A percentile compares a stretch with the other conserved stretches of the same genome.
Conservation (phyloP, 2,329 filamentous ascomycete species). For the Dactylonectria estremocensis region DNA sequence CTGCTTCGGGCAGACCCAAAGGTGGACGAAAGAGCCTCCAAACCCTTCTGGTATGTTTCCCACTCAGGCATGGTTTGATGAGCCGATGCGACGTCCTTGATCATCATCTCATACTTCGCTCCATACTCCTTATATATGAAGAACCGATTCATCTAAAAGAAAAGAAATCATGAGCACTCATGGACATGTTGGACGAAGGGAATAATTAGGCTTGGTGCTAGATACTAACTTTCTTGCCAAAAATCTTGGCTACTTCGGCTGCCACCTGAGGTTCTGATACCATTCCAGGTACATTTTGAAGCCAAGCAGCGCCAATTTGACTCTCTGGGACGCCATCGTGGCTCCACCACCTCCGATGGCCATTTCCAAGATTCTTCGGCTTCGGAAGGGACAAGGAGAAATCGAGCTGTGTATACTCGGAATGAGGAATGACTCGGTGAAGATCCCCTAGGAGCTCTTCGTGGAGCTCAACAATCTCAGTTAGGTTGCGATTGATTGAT, state of each 20-base stretch:
- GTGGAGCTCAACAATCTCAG: constrained; percentile 86
- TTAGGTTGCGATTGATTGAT: constrained; percentile 84
- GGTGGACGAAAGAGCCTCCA: constrained; percentile 86
- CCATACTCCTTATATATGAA: constrained; percentile 93
- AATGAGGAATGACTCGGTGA: constrained; percentile 78
- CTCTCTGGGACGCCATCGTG: constrained; percentile 63
- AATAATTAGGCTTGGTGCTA: not conserved
- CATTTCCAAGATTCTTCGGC: constrained; percentile 29
- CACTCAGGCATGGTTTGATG: constrained; percentile 80
- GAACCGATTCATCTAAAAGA: constrained; percentile 80
- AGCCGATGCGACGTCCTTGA: constrained; percentile 80
- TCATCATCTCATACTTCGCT: constrained; percentile 89
- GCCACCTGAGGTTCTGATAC: constrained; percentile 72
- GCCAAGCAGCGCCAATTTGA: constrained; percentile 56
- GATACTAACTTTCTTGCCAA: constrained; percentile 68
- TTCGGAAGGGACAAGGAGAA: constrained; percentile 28
- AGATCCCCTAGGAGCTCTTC: constrained; percentile 85
- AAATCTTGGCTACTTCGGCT: constrained; percentile 73
- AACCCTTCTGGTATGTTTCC: constrained; percentile 85
- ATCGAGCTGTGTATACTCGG: constrained; percentile 69
- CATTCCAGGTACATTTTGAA: constrained; percentile 66
- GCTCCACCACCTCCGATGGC: constrained; percentile 65
- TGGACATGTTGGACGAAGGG: constrained; percentile 4
- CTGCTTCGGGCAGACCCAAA: constrained; percentile 79
- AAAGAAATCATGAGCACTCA: constrained; percentile 12